Evolutionary conservation across 257 asterid genomes (phyloP).

Genomic region (Paulownia fortunei): DNA sequence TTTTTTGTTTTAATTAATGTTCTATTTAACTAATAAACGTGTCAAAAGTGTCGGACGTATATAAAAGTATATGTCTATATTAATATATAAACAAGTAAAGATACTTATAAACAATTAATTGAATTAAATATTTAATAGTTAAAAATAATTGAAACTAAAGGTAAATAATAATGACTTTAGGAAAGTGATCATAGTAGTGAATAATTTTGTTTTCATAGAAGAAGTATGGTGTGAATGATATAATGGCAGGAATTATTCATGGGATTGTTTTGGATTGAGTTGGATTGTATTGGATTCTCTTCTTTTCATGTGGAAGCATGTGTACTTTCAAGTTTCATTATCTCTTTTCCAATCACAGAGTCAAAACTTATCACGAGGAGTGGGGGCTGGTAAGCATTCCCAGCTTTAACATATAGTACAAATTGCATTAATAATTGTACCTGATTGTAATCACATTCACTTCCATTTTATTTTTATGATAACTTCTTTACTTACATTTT

Average conservation of each 20-base stretch:
- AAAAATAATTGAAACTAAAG: not conserved
- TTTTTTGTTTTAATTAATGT: not conserved
- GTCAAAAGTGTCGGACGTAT: not conserved
- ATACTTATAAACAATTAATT: not conserved
- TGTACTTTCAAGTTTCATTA: not conserved
- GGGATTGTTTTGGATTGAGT: not conserved
- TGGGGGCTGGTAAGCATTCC: not conserved
- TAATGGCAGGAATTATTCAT: constrained; percentile 6
- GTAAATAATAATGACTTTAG: not conserved
- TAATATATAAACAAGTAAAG: not conserved
- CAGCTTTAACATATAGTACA: not conserved
- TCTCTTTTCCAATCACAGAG: not conserved
- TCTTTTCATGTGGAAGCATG: constrained; percentile 32
- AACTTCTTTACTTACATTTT: too few relatives aligned
- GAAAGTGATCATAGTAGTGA: not conserved
- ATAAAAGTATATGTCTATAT: too few relatives aligned
- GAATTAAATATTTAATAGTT: not conserved
- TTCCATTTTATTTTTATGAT: too few relatives aligned
- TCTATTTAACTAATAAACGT: not conserved
- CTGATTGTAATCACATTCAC: not conserved
- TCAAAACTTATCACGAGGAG: constrained; percentile 5
- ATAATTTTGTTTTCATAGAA: not conserved
- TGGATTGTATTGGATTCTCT: constrained; percentile 8
- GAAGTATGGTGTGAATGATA: not conserved
- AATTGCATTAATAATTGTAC: not conserved